These are phyloP conservation scores for Schwanniomyces occidentalis DNA, from an alignment of 805 yeast genomes.

Conservation along the genomic window DNA sequence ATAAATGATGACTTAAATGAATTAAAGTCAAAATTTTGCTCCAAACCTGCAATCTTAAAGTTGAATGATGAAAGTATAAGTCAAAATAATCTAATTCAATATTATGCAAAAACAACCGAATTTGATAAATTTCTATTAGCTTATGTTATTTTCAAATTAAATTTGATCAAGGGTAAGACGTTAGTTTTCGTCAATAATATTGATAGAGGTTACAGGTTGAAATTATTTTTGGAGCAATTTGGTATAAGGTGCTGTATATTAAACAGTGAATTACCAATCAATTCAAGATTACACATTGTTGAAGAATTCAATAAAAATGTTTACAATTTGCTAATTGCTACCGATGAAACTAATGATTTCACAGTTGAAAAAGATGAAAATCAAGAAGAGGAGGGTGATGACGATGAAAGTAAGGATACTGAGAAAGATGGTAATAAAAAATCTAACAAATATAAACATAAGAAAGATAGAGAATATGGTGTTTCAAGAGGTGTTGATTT, in stretches of 20 bases:
- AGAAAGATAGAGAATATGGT: conserved; percentile 77
- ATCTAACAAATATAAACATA: conserved; percentile 26
- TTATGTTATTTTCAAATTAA: conserved; percentile 88
- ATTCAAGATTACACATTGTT: conserved; percentile 91
- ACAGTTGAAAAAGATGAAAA: conserved; percentile 52
- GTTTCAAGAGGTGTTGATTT: conserved; percentile 97
- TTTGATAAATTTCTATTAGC: conserved; percentile 88
- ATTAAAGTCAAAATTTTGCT: conserved; percentile 76
- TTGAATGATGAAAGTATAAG: conserved; percentile 68
- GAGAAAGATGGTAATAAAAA: conserved; percentile 13
- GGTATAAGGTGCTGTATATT: conserved; percentile 87
- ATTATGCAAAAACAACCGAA: conserved; percentile 82
- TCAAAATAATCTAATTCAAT: conserved; percentile 71
- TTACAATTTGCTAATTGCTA: conserved; percentile 85
- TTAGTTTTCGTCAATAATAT: conserved; percentile 88
- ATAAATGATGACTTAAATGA: conserved; percentile 80
- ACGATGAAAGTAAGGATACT: conserved; percentile 16
- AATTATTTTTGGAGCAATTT: conserved; percentile 89
- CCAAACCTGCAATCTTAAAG: conserved; percentile 77
- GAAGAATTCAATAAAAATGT: conserved; percentile 92
- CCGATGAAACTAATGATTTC: conserved; percentile 78
- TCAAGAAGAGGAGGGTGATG: conserved; percentile 33
- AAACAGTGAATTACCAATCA: conserved; percentile 89
- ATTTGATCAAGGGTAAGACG: conserved; percentile 87
- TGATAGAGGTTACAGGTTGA: conserved; percentile 92